Conservation (phyloP, 176 grass and related monocot genomes). For the Aegilops umbellulata region DNA sequence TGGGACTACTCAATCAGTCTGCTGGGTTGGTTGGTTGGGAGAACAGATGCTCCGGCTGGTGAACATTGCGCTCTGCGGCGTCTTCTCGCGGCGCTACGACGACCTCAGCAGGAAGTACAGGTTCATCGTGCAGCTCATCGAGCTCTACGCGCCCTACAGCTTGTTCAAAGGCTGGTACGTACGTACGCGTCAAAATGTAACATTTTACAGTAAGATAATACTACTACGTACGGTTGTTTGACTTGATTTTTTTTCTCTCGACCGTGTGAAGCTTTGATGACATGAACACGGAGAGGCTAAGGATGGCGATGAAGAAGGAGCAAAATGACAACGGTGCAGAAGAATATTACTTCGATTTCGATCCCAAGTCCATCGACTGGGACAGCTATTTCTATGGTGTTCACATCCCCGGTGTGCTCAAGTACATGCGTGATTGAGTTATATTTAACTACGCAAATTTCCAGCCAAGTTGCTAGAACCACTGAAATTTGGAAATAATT, state of each 20-base stretch:
- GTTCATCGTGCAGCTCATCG: conserved; percentile 1
- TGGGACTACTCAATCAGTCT: background rate
- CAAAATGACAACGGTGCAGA: background rate
- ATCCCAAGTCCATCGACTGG: conserved; percentile 5
- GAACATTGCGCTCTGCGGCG: background rate
- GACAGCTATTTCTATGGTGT: background rate
- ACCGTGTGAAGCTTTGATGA: background rate
- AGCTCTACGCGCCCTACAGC: conserved; percentile 3
- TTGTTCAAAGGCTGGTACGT: background rate
- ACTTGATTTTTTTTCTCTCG: background rate
- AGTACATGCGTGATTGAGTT: background rate
- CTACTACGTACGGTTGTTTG: background rate
- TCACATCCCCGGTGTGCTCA: conserved; percentile 1
- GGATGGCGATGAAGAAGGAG: background rate
- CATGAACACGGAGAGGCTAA: background rate
- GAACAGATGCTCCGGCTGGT: background rate
- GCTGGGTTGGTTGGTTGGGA: background rate
- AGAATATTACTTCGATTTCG: background rate
- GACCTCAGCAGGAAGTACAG: conserved; percentile 1
- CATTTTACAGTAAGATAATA: background rate
- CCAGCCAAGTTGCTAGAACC: too few species aligned
- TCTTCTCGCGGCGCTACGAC: conserved; percentile 4
- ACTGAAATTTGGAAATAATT: too few species aligned
- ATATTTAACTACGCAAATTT: too few species aligned
- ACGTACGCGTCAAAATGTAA: background rate